phyloP scores from a whole-genome alignment of 192 early-diverging fungal genomes.

The Podila minutissima region DNA sequence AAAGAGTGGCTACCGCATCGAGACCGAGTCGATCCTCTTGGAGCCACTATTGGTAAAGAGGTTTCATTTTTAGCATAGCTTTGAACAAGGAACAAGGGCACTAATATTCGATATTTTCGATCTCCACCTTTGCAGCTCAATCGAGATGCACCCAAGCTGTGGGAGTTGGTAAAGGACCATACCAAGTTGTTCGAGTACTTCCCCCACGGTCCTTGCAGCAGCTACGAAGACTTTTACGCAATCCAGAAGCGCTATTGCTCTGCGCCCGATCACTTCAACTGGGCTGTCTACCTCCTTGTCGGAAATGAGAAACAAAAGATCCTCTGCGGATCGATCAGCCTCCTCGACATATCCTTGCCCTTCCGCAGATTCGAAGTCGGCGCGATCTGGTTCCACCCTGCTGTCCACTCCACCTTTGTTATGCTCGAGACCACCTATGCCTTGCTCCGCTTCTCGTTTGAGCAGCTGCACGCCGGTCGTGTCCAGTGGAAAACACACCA shows the following conservation, averaged over 20 bases:
- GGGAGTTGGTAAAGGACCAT: conserved; percentile 40
- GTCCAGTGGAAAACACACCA: conserved; percentile 56
- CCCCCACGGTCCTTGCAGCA: conserved; percentile 11
- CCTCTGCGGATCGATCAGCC: conserved; percentile 31
- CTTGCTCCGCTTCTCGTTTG: conserved; percentile 33
- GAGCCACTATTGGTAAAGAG: conserved; percentile 20
- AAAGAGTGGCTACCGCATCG: conserved; percentile 25
- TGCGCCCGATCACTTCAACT: conserved; percentile 9
- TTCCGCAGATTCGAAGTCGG: conserved; percentile 29
- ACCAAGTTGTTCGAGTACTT: conserved; percentile 19
- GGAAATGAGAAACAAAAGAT: conserved; percentile 12
- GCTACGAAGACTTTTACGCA: conserved; percentile 20
- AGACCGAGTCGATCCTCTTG: conserved; percentile 35
- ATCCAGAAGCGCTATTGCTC: conserved; percentile 12
- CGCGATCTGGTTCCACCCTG: conserved; percentile 38
- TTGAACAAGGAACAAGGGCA: not conserved
- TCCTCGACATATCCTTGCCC: conserved; percentile 24
- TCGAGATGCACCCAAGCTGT: conserved; percentile 25
- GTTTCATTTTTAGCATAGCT: not conserved
- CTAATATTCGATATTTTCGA: not conserved
- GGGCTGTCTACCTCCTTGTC: conserved; percentile 21
- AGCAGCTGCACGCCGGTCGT: conserved; percentile 26
- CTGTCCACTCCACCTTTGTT: conserved; percentile 38
- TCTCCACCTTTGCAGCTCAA: conserved; percentile 13
- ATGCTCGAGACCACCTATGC: conserved; percentile 40